phyloP scores from a whole-genome alignment of 805 yeast genomes.

The Yamadazyma laniorum region DNA sequence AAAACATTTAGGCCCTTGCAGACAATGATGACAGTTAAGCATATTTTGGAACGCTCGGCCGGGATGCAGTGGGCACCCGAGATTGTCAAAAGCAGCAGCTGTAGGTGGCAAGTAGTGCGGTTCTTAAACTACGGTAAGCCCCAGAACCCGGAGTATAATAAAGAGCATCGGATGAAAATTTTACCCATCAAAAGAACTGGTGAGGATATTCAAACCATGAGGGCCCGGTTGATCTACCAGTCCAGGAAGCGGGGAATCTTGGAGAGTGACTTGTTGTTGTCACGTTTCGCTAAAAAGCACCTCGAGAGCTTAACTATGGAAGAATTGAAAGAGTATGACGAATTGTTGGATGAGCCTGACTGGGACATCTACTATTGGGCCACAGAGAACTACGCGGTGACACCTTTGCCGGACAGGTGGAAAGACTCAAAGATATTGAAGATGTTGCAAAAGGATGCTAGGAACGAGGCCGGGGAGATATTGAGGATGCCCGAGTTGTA shows the following conservation, averaged over 20 bases:
- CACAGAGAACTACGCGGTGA: constrained; percentile 73
- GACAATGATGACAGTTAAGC: too few relatives aligned
- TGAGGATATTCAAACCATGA: constrained; percentile 69
- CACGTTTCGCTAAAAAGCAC: constrained; percentile 80
- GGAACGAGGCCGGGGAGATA: constrained; percentile 67
- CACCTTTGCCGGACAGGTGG: constrained; percentile 90
- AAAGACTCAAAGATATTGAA: constrained; percentile 60
- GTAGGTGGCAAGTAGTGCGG: too few relatives aligned
- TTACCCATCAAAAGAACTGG: constrained; percentile 75
- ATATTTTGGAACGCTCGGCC: too few relatives aligned
- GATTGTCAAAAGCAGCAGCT: too few relatives aligned
- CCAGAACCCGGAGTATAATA: constrained; percentile 35
- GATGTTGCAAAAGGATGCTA: constrained; percentile 68
- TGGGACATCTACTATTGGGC: constrained; percentile 99
- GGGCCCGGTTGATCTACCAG: constrained; percentile 89
- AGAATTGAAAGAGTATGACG: constrained; percentile 82
- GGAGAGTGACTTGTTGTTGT: constrained; percentile 83
- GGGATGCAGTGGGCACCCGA: too few relatives aligned
- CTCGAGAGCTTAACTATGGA: constrained; percentile 55
- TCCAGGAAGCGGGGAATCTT: constrained; percentile 92
- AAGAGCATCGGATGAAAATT: constrained; percentile 48
- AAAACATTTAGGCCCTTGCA: background rate
- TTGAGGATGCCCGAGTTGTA: constrained; percentile 75
- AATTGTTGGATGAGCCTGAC: constrained; percentile 86
- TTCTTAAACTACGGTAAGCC: constrained; percentile 42